phyloP scores from a whole-genome alignment of 2,329 filamentous ascomycete species.

The Ophiobolus disseminans region DNA sequence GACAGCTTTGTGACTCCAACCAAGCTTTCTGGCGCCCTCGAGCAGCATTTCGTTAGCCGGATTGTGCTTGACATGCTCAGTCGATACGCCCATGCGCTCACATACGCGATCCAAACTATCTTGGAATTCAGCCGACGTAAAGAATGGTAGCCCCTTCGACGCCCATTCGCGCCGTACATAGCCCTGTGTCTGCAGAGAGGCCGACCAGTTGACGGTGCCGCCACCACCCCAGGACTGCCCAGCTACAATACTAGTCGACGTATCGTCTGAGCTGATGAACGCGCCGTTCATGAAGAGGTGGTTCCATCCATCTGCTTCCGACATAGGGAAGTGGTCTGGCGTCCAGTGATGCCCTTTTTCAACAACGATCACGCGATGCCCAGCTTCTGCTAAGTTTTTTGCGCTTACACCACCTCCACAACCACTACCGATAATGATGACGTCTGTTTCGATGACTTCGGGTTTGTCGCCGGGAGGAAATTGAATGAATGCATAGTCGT shows the following conservation, averaged over 20 bases:
- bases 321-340: slow-evolving; percentile 76
- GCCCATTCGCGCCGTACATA: slow-evolving; percentile 86
- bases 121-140: slow-evolving; percentile 76
- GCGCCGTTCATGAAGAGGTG: slow-evolving; percentile 76
- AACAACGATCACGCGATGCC: slow-evolving; percentile 77
- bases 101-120: slow-evolving; percentile 81
- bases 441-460: slow-evolving; percentile 75
- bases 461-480: slow-evolving; percentile 61
- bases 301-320: slow-evolving; percentile 63
- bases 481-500: slow-evolving; percentile 68
- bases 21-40: slow-evolving; percentile 75
- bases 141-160: slow-evolving; percentile 71
- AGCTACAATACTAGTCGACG: slow-evolving; percentile 65
- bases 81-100: slow-evolving; percentile 76
- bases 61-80: slow-evolving; percentile 73
- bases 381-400: slow-evolving; percentile 79
- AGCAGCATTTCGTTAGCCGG: slow-evolving; percentile 74
- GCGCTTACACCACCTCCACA: slow-evolving; percentile 84
- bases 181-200: slow-evolving; percentile 71
- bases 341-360: slow-evolving; percentile 83
- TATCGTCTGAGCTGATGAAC: slow-evolving; percentile 59
- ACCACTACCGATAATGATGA: slow-evolving; percentile 85
- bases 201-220: slow-evolving; percentile 86
- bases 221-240: slow-evolving; percentile 84
- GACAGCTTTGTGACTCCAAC: slow-evolving; percentile 71